Evolutionary conservation across 1,284 basidiomycete species (phyloP).

Genomic region (Entoloma clypeatum): DNA sequence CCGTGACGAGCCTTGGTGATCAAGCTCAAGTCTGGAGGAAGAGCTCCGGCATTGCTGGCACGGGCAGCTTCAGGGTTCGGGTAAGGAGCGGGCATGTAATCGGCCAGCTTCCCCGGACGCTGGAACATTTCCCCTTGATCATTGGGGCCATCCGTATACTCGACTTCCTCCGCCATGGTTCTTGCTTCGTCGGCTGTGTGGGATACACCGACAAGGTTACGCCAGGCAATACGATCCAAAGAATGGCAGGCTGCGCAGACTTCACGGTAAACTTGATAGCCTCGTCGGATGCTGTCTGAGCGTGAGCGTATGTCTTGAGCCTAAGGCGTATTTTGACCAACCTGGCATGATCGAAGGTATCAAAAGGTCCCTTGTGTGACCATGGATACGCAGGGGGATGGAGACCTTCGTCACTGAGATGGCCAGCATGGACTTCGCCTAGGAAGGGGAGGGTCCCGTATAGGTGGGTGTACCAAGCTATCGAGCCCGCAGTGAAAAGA

Average conservation of each 20-base stretch:
- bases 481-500: constrained; percentile 78
- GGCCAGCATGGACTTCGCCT: constrained; percentile 86
- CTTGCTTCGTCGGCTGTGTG: constrained; percentile 93
- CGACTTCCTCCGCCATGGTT: constrained; percentile 92
- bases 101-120: constrained; percentile 94
- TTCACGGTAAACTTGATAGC: constrained; percentile 99
- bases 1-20: constrained; percentile 99
- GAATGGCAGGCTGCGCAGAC: constrained; percentile 99
- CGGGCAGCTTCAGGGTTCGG: constrained; percentile 98
- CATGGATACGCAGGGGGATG: constrained; percentile 90
- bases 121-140: constrained; percentile 98
- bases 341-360: constrained; percentile 96
- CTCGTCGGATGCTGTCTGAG: constrained; percentile 82
- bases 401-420: constrained; percentile 90
- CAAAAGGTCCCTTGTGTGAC: constrained; percentile 84
- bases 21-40: constrained; percentile 95
- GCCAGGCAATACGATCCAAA: constrained; percentile 98
- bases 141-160: constrained; percentile 96
- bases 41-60: constrained; percentile 90
- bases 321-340: constrained; percentile 31
- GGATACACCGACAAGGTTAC: constrained; percentile 97
- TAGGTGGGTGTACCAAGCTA: constrained; percentile 95
- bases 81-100: constrained; percentile 96
- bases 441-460: constrained; percentile 88
- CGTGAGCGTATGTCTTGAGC: constrained; percentile 6